These are phyloP conservation scores for Furculomyces boomerangus DNA, from an alignment of 371 early-diverging fungal genomes.

Conservation along the genomic window DNA sequence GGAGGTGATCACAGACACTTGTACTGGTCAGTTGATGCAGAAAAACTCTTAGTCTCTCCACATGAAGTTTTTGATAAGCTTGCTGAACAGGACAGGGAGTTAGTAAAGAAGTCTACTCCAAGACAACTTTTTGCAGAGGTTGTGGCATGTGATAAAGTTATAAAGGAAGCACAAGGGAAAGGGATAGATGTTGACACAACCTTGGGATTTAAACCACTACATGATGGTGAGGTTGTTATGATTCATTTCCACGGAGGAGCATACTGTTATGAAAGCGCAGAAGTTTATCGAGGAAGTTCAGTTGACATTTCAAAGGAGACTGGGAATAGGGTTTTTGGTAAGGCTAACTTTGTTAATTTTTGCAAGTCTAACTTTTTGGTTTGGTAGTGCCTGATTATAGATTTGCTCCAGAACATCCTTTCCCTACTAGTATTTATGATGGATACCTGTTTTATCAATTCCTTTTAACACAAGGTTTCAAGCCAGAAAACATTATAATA, in stretches of 20 bases:
- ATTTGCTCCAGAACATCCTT: slow-evolving; percentile 61
- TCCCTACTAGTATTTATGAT: slow-evolving; percentile 69
- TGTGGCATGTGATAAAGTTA: not conserved
- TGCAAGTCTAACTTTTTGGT: not conserved
- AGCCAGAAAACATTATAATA: slow-evolving; percentile 45
- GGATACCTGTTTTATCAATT: slow-evolving; percentile 49
- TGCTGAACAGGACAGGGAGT: not conserved
- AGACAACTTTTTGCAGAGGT: slow-evolving; percentile 1
- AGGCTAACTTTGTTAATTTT: not conserved
- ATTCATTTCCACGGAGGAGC: slow-evolving; percentile 54
- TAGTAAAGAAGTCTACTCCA: not conserved
- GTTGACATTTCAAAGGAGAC: slow-evolving; percentile 1
- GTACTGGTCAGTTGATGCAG: not conserved
- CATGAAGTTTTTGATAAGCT: not conserved
- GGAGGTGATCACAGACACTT: not conserved
- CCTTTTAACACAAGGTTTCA: slow-evolving; percentile 31
- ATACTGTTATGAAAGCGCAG: slow-evolving; percentile 28
- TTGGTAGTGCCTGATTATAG: slow-evolving; percentile 40
- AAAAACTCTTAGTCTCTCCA: not conserved
- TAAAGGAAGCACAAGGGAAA: not conserved
- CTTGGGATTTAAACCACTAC: slow-evolving; percentile 3
- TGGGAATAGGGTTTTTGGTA: slow-evolving; percentile 3
- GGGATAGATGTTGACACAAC: not conserved
- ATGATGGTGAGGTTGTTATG: slow-evolving; percentile 11
- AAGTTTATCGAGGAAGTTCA: slow-evolving; percentile 15